A percentile compares a stretch with the other conserved stretches of the same genome.
Evolutionary conservation across 139 green algal species (phyloP).

Genomic region (Chlorella sp.): DNA sequence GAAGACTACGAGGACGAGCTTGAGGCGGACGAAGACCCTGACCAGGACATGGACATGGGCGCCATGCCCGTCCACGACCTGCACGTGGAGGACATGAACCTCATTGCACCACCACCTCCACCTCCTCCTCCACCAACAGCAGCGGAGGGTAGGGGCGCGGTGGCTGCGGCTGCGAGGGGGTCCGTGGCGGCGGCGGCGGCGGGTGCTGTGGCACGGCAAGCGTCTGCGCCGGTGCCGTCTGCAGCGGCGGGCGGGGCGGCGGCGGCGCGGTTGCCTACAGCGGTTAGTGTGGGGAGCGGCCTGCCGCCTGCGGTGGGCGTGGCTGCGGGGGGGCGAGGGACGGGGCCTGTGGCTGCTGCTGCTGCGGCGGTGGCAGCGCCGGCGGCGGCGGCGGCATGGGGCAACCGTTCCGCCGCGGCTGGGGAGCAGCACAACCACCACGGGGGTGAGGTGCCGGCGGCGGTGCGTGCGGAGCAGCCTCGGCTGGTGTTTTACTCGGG

Average conservation of each 20-base stretch:
- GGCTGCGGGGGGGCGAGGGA: too few species aligned
- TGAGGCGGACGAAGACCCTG: constrained; percentile 22
- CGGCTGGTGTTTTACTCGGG: constrained; percentile 67
- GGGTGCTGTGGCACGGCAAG: too few species aligned
- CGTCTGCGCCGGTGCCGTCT: too few species aligned
- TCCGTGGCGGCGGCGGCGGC: too few species aligned
- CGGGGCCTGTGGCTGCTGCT: neutral
- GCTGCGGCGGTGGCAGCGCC: neutral
- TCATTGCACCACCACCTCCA: too few species aligned
- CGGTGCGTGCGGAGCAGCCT: constrained; percentile 9
- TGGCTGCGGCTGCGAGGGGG: too few species aligned
- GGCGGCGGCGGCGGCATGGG: neutral
- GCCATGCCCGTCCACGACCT: constrained; percentile 70
- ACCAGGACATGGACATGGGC: constrained; percentile 25
- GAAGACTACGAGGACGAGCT: constrained; percentile 33
- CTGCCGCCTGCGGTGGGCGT: too few species aligned
- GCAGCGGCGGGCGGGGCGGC: neutral
- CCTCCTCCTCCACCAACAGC: too few species aligned
- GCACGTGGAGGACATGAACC: constrained; percentile 48
- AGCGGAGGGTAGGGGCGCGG: too few species aligned
- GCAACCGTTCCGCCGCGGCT: neutral
- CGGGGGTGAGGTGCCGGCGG: neutral
- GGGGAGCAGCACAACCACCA: neutral
- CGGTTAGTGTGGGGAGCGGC: too few species aligned
- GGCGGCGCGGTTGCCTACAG: too few species aligned